Evolutionary conservation across 176 grass and related monocot species (phyloP).

Genomic region (Phoenix dactylifera): DNA sequence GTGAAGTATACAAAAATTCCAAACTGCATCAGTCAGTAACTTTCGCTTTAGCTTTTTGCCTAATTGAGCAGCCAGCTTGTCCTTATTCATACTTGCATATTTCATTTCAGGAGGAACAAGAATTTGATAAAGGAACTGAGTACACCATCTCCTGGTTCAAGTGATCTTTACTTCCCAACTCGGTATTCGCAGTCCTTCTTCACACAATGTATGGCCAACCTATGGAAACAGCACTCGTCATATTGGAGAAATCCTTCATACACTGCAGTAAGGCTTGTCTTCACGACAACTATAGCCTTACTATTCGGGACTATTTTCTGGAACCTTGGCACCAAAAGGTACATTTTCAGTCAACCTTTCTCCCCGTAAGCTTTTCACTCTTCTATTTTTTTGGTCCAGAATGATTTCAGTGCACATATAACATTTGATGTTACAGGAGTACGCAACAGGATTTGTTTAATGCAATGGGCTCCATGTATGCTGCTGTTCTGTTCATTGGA

Average conservation of each 20-base stretch:
- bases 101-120: conserved; percentile 55
- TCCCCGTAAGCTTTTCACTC: too few relatives aligned
- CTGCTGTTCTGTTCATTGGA: conserved; percentile 60
- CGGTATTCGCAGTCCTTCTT: conserved; percentile 44
- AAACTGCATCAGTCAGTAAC: conserved; percentile 66
- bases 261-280: conserved; percentile 59
- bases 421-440: conserved; percentile 9
- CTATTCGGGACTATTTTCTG: conserved; percentile 83
- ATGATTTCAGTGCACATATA: too few relatives aligned
- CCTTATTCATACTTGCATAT: not conserved
- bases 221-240: conserved; percentile 81
- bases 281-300: conserved; percentile 47
- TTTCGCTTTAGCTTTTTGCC: not conserved
- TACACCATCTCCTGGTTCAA: conserved; percentile 36
- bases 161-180: conserved; percentile 56
- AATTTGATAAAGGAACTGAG: conserved; percentile 57
- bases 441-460: conserved; percentile 55
- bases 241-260: conserved; percentile 95
- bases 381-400: too few relatives aligned
- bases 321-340: conserved; percentile 73
- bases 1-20: conserved; percentile 65
- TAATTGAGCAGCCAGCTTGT: not conserved
- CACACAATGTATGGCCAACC: conserved; percentile 62
- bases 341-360: conserved; percentile 1
- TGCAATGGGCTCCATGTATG: conserved; percentile 85